Percentiles rank a stretch among this genome's conserved stretches.
Conservation (phyloP, 306 rosid species). For the Cicer pinnatifidum region DNA sequence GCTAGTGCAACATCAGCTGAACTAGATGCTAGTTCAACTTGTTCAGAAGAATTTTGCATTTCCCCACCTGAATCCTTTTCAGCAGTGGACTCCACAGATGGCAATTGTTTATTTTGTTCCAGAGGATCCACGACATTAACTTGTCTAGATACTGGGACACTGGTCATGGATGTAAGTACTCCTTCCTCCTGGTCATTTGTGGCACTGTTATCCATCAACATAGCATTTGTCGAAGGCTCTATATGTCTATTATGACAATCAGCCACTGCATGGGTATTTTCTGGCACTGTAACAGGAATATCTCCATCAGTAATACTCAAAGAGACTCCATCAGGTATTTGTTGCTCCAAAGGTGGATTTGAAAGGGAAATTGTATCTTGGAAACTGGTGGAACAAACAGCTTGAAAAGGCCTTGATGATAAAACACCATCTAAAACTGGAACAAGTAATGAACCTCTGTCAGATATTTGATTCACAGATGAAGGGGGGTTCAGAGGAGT, state of each 20-base stretch:
- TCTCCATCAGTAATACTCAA: slow-evolving; percentile 39
- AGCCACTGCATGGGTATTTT: slow-evolving; percentile 42
- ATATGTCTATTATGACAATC: slow-evolving; percentile 42
- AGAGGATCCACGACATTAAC: slow-evolving; percentile 40
- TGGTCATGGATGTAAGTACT: slow-evolving; percentile 39
- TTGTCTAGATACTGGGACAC: slow-evolving; percentile 39
- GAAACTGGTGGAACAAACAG: slow-evolving; percentile 38
- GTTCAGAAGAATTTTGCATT: slow-evolving; percentile 40
- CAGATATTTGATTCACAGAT: slow-evolving; percentile 15
- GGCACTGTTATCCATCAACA: slow-evolving; percentile 45
- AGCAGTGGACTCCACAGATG: slow-evolving; percentile 46
- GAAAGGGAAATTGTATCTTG: slow-evolving; percentile 26
- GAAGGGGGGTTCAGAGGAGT: slow-evolving; percentile 32
- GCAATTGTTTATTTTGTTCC: slow-evolving; percentile 46
- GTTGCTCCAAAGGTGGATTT: slow-evolving; percentile 45
- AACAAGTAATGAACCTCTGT: slow-evolving; percentile 11
- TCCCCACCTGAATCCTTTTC: slow-evolving; percentile 38
- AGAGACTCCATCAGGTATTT: slow-evolving; percentile 40
- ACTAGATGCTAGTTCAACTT: slow-evolving; percentile 37
- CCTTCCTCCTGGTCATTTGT: slow-evolving; percentile 51
- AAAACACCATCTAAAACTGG: slow-evolving; percentile 39
- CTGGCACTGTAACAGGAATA: slow-evolving; percentile 41
- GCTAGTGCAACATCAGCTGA: slow-evolving; percentile 38
- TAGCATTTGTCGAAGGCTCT: slow-evolving; percentile 32
- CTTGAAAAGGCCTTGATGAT: slow-evolving; percentile 41